These are phyloP conservation scores for Leccinum subgranulosum DNA, from an alignment of 768 basidiomycete species.

Conservation along the genomic window DNA sequence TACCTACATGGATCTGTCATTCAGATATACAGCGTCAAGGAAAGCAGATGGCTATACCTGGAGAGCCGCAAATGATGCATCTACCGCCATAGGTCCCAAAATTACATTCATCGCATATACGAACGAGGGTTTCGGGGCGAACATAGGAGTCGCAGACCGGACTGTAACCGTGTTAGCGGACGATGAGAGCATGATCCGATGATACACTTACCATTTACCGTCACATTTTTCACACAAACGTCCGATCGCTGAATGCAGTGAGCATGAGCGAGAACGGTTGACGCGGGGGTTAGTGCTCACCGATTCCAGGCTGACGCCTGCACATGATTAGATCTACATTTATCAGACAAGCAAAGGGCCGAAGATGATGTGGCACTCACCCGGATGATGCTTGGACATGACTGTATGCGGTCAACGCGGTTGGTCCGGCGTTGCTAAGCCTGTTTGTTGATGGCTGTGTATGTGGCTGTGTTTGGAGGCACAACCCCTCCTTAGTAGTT, in stretches of 20 bases:
- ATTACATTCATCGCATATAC: conserved; percentile 99
- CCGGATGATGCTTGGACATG: conserved; percentile 93
- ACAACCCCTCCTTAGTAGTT: neutral
- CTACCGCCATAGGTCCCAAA: conserved; percentile 97
- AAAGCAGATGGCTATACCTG: conserved; percentile 50
- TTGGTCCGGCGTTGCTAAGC: neutral
- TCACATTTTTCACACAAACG: conserved; percentile 99
- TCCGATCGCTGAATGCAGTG: conserved; percentile 71
- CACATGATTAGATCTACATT: conserved; percentile 93
- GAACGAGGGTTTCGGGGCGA: conserved; percentile 94
- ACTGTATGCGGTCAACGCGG: conserved; percentile 13
- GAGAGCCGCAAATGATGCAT: conserved; percentile 96
- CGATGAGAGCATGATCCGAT: neutral
- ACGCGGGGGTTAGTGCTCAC: conserved; percentile 39
- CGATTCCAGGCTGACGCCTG: conserved; percentile 95
- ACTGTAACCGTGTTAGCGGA: conserved; percentile 39
- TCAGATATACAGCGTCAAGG: neutral
- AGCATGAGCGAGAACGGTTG: neutral
- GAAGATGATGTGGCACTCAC: conserved; percentile 32
- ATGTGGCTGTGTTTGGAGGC: conserved; percentile 14
- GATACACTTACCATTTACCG: conserved; percentile 84
- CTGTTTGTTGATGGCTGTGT: conserved; percentile 14
- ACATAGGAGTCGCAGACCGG: conserved; percentile 99
- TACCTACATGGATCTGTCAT: conserved; percentile 50
- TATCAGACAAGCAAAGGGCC: neutral